These are phyloP conservation scores for Hyphopichia wangnamkhiaoensis DNA, from an alignment of 1,139 yeast genomes.

Conservation along the genomic window DNA sequence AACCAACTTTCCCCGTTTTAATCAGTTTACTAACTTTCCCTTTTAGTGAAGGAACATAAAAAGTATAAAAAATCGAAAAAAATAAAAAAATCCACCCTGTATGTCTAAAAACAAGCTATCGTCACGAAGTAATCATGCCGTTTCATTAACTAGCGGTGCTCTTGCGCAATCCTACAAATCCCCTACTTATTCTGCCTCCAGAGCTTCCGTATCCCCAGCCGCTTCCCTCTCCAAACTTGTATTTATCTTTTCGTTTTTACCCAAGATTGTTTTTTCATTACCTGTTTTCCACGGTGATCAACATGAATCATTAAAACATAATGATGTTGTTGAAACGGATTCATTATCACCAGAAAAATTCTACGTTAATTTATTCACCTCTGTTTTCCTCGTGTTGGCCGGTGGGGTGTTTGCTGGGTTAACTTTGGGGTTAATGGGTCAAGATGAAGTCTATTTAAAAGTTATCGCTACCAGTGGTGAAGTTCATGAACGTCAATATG, in stretches of 20 bases:
- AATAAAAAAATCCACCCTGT: constrained; percentile 5
- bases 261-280: constrained; percentile 27
- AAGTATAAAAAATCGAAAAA: not conserved
- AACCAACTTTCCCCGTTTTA: not conserved
- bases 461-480: constrained; percentile 67
- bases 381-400: constrained; percentile 69
- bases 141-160: constrained; percentile 20
- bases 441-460: constrained; percentile 86
- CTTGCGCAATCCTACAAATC: constrained; percentile 2
- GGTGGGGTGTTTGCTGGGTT: constrained; percentile 98
- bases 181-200: not conserved
- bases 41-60: not conserved
- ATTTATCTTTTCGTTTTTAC: constrained; percentile 23
- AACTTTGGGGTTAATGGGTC: constrained; percentile 95
- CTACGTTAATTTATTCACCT: constrained; percentile 56
- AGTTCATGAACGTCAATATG: constrained; percentile 62
- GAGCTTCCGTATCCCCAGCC: not conserved
- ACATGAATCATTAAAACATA: constrained; percentile 9
- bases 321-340: constrained; percentile 13
- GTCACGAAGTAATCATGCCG: constrained; percentile 25
- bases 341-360: constrained; percentile 44
- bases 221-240: constrained; percentile 18
- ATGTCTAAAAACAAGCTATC: constrained; percentile 23
- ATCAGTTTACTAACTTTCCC: not conserved
- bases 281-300: constrained; percentile 19